phyloP scores from a whole-genome alignment of 1,139 yeast species.

The Blastobotrys raffinosifermentans region DNA sequence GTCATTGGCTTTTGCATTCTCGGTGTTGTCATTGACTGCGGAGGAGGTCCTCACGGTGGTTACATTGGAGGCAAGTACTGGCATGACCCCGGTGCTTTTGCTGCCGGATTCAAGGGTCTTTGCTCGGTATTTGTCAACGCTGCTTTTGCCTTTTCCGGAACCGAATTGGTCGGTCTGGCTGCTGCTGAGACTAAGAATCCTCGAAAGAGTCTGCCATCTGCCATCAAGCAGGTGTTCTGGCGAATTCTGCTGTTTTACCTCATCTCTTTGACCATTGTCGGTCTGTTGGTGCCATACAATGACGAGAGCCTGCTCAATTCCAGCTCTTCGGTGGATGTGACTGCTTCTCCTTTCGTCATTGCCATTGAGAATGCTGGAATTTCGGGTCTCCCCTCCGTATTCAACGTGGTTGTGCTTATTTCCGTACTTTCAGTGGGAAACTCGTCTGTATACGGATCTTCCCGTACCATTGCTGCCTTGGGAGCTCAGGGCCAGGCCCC shows the following conservation, averaged over 20 bases:
- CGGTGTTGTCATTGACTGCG: constrained; percentile 55
- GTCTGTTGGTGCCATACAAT: constrained; percentile 59
- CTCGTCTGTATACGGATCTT: constrained; percentile 69
- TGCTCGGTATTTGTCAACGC: constrained; percentile 75
- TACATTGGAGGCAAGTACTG: constrained; percentile 59
- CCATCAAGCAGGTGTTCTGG: constrained; percentile 67
- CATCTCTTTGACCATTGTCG: constrained; percentile 52
- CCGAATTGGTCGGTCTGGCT: constrained; percentile 73
- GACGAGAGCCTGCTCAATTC: constrained; percentile 42
- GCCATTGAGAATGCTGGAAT: constrained; percentile 56
- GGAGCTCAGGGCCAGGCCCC: constrained; percentile 85
- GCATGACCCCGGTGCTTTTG: constrained; percentile 56
- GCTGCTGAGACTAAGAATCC: constrained; percentile 81
- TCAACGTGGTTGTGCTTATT: constrained; percentile 66
- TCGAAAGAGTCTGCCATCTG: constrained; percentile 54
- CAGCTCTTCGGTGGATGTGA: constrained; percentile 44
- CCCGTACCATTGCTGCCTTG: constrained; percentile 75
- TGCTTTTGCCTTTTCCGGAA: constrained; percentile 80
- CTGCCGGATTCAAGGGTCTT: constrained; percentile 61
- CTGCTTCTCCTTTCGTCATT: constrained; percentile 71
- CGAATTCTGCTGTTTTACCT: constrained; percentile 64
- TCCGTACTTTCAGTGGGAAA: constrained; percentile 73
- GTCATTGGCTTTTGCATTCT: constrained; percentile 61
- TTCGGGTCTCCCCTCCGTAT: constrained; percentile 57
- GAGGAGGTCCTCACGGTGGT: constrained; percentile 69